Evolutionary conservation across 805 yeast genomes (phyloP).

Genomic region (Candida ficus): DNA sequence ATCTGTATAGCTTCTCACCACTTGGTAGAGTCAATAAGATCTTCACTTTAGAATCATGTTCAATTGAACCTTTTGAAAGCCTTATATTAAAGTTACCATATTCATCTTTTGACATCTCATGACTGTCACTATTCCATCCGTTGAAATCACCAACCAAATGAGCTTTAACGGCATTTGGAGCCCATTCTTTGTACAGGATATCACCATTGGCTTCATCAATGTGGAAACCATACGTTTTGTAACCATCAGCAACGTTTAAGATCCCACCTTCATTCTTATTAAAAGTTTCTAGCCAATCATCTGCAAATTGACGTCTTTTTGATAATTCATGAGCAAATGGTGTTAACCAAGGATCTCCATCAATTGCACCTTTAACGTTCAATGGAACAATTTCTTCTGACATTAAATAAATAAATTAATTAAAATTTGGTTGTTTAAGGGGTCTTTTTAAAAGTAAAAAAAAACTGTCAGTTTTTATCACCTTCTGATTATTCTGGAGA

Average conservation of each 20-base stretch:
- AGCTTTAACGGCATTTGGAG: slow-evolving; percentile 79
- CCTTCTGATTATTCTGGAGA: too few relatives aligned
- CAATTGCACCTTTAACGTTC: slow-evolving; percentile 45
- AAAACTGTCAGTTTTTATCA: too few relatives aligned
- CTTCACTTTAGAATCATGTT: slow-evolving; percentile 78
- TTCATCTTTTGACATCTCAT: slow-evolving; percentile 53
- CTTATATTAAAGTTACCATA: slow-evolving; percentile 66
- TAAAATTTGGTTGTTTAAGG: not conserved
- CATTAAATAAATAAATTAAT: not conserved
- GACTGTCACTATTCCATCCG: slow-evolving; percentile 59
- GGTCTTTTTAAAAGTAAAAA: not conserved
- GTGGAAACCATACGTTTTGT: slow-evolving; percentile 72
- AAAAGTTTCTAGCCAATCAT: slow-evolving; percentile 55
- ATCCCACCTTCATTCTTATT: slow-evolving; percentile 60
- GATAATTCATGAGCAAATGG: slow-evolving; percentile 69
- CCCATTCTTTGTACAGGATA: slow-evolving; percentile 74
- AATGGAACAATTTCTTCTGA: slow-evolving; percentile 8
- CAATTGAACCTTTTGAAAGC: slow-evolving; percentile 65
- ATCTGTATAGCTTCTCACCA: slow-evolving; percentile 69
- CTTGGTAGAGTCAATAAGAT: slow-evolving; percentile 57
- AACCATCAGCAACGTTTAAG: slow-evolving; percentile 68
- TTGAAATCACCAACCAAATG: slow-evolving; percentile 91
- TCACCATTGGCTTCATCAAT: slow-evolving; percentile 37
- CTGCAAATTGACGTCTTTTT: slow-evolving; percentile 61
- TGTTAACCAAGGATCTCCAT: slow-evolving; percentile 79